A percentile compares a stretch with the other conserved stretches of the same genome.
These are phyloP conservation scores for Aurantiochytrium sp. DNA, from an alignment of 108 stramenopile species.

Conservation along the genomic window DNA sequence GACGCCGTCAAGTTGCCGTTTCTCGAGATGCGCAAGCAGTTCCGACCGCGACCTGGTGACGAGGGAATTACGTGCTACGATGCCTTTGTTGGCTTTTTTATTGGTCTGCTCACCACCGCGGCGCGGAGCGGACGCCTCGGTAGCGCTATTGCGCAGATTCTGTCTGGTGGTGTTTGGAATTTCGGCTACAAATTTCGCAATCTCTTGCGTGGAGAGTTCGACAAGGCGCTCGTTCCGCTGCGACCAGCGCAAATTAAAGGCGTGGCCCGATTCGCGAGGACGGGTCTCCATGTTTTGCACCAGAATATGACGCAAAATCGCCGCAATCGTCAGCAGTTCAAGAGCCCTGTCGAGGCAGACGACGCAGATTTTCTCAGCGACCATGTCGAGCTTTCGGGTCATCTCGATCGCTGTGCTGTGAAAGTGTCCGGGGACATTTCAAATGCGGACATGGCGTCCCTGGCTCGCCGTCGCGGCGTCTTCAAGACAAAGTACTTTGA, in stretches of 20 bases:
- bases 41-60: not conserved
- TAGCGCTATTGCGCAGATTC: not conserved
- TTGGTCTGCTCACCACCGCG: not conserved
- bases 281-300: not conserved
- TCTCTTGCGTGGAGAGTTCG: not conserved
- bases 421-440: not conserved
- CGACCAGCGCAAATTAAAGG: not conserved
- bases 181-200: not conserved
- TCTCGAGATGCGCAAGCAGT: slow-evolving; percentile 16
- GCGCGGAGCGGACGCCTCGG: not conserved
- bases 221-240: not conserved
- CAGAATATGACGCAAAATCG: not conserved
- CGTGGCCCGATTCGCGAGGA: not conserved
- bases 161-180: not conserved
- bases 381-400: not conserved
- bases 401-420: not conserved
- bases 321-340: not conserved
- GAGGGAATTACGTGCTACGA: slow-evolving; percentile 9
- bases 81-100: not conserved
- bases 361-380: not conserved
- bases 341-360: not conserved
- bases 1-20: not conserved
- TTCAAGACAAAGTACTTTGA: slow-evolving; percentile 18
- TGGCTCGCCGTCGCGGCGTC: not conserved
- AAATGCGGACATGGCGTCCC: not conserved